These are phyloP conservation scores for Aspergillus fructus DNA, from an alignment of 2,329 filamentous ascomycete genomes.

Conservation along the genomic window DNA sequence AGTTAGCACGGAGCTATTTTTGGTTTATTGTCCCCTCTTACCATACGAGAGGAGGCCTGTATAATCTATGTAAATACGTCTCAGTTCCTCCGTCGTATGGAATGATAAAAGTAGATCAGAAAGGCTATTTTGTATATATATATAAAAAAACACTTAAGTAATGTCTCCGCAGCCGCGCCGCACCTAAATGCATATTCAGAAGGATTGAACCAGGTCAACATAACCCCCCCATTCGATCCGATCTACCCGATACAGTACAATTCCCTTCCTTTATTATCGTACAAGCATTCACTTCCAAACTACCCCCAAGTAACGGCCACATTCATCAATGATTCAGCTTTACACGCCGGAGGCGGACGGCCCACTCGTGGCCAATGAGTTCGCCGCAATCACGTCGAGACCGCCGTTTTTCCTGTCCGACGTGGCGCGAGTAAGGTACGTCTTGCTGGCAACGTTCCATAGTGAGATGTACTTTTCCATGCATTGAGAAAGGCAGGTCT, in stretches of 20 bases:
- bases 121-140: not conserved
- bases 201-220: not conserved
- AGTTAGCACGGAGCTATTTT: constrained; percentile 6
- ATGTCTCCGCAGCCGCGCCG: not conserved
- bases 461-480: constrained; percentile 83
- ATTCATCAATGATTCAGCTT: not conserved
- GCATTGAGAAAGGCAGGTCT: constrained; percentile 70
- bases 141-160: not conserved
- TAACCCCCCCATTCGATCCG: not conserved
- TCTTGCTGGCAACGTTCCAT: constrained; percentile 72
- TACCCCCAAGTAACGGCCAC: not conserved
- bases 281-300: not conserved
- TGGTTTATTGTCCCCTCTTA: not conserved
- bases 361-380: constrained; percentile 14
- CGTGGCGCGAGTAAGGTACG: constrained; percentile 60
- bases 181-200: not conserved
- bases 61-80: constrained; percentile 24
- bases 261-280: not conserved
- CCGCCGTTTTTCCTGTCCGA: constrained; percentile 58
- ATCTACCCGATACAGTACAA: not conserved
- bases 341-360: constrained; percentile 5
- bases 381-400: constrained; percentile 25
- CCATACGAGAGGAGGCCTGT: constrained; percentile 15
- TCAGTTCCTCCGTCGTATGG: constrained; percentile 13
- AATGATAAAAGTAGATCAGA: constrained; percentile 15